Evolutionary conservation across 2,329 filamentous ascomycete species (phyloP).

Genomic region (Diaporthe sp.): DNA sequence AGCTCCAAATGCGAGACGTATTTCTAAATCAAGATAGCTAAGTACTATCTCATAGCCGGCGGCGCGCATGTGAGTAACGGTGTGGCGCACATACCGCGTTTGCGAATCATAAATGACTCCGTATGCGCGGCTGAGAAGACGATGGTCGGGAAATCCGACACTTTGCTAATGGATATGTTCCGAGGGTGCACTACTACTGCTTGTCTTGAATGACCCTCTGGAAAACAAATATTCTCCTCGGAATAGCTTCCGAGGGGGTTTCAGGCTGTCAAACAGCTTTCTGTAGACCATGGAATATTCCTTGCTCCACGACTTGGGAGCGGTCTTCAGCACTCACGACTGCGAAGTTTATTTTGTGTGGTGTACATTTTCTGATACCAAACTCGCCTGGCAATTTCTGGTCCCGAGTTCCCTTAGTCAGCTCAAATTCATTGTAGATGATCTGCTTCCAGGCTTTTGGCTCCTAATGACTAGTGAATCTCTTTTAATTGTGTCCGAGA

Average conservation of each 20-base stretch:
- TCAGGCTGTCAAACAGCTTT: no score
- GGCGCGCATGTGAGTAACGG: fast-evolving
- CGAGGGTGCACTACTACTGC: not conserved
- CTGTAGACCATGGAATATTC: no score
- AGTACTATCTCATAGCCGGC: not conserved
- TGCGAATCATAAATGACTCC: not conserved
- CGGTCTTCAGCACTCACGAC: not conserved
- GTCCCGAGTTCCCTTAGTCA: not conserved
- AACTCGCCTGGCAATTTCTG: not conserved
- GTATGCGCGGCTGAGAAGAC: no score
- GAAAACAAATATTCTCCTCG: no score
- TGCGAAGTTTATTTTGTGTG: not conserved
- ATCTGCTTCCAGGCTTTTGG: not conserved
- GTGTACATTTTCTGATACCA: not conserved
- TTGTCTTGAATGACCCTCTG: no score
- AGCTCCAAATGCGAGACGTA: not conserved
- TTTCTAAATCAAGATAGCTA: not conserved
- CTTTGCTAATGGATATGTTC: not conserved
- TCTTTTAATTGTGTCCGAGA: not conserved
- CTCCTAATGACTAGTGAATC: not conserved
- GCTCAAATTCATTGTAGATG: not conserved
- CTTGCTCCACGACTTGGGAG: not conserved
- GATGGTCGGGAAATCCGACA: not conserved
- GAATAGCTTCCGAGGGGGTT: no score
- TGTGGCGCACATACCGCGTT: not conserved